Evolutionary conservation across 129 eudicot species (phyloP), one percentile per base, ranked within the genome.

Genomic region (Flaveria brownii): DNA sequence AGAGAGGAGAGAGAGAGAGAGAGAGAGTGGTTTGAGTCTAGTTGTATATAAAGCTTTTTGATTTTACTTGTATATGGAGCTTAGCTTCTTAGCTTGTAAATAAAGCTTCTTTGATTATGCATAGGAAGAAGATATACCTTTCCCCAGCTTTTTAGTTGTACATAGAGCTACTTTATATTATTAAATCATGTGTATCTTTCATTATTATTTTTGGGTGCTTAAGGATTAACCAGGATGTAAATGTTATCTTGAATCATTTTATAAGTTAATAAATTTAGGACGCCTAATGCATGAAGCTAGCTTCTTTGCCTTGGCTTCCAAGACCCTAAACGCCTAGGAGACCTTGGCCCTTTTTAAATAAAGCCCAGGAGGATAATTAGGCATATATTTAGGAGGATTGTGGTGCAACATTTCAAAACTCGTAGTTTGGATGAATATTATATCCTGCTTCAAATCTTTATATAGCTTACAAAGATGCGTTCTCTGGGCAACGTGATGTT

Each of bases 281-380:
- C 33, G 33, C 64, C 64, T 57, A 28, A 57, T 57, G 22, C 33
- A 22, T 57, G 64, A 57, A 20, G 64, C 33, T 57, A 57, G 64
- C 14, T 13, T 20, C 64, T 57, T 57, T 13, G 30, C 28, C 30
- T 57, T 5, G 30, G 30, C 64, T 57, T 22, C 64, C 33, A 20
- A 30, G 8, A 52, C 23, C 59, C 20, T 52, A 52, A 52, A 20
- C 59, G 1, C 59, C 59, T 47, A 11, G 14, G 52, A 47, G n/a
- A 47, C 14, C 59, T 16, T 52, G 14, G 28, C 9, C 63, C 8
- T 56, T 20, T 56, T 16, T 16, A 54, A 54, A 17, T 22, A 22
- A 54, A 54, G 60, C 17, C 22, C 11, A n/a, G 60, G 60, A 54
- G 25, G 60, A 54, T 54, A 54, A 54, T 4, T 54, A 54, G 61